Conservation (phyloP, 805 yeast species). For the Kazachstania viticola region DNA sequence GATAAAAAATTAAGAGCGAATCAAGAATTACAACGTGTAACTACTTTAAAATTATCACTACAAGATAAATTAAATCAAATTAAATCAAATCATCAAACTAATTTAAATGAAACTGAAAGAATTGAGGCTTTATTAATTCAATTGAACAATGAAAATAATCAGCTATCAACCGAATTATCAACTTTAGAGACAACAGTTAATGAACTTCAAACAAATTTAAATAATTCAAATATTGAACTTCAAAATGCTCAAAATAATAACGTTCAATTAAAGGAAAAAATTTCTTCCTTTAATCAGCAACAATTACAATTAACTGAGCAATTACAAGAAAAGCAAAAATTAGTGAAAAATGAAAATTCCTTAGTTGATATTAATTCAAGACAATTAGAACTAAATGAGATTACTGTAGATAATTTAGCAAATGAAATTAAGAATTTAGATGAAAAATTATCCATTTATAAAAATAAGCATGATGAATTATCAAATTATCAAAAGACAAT, state of each 20-base stretch:
- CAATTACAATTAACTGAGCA: conserved; percentile 47
- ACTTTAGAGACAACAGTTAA: conserved; percentile 70
- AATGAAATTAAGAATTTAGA: conserved; percentile 30
- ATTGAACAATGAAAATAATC: conserved; percentile 56
- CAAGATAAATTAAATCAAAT: conserved; percentile 58
- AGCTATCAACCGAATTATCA: conserved; percentile 58
- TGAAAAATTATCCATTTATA: conserved; percentile 19
- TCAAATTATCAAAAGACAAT: conserved; percentile 31
- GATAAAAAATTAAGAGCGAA: conserved; percentile 66
- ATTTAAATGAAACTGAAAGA: conserved; percentile 61
- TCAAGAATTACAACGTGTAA: conserved; percentile 60
- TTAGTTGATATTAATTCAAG: conserved; percentile 53
- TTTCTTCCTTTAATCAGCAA: conserved; percentile 58
- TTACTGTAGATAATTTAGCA: conserved; percentile 35
- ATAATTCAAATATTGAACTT: conserved; percentile 45
- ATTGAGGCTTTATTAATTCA: conserved; percentile 52
- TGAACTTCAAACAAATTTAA: conserved; percentile 53
- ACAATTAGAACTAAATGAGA: conserved; percentile 56
- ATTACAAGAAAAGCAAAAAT: conserved; percentile 39
- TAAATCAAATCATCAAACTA: conserved; percentile 64
- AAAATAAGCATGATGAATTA: conserved; percentile 25
- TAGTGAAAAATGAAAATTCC: conserved; percentile 51
- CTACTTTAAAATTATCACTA: conserved; percentile 56
- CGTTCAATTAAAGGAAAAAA: conserved; percentile 51
- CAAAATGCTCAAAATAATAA: conserved; percentile 64